Evolutionary conservation across 345 rosid species (phyloP).

Genomic region (Diplotaxis tenuifolia): DNA sequence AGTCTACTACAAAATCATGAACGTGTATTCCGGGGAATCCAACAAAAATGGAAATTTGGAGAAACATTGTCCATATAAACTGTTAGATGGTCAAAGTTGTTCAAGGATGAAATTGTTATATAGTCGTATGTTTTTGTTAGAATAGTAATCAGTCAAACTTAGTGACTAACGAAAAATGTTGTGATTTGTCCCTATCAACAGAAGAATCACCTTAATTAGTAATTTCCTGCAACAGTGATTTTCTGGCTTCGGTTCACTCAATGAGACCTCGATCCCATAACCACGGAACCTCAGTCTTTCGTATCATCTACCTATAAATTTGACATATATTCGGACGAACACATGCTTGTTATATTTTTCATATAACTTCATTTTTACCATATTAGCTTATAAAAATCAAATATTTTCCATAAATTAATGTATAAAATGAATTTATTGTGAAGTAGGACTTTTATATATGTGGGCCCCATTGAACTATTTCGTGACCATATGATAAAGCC

Average conservation of each 20-base stretch:
- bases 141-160: conserved; percentile 26
- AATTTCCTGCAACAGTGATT: conserved; percentile 2
- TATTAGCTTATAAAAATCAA: neutral
- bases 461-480: neutral
- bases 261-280: neutral
- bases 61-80: conserved; percentile 11
- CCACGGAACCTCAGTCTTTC: neutral
- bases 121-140: conserved; percentile 20
- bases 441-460: neutral
- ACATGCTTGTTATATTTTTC: neutral
- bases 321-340: neutral
- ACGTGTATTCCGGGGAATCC: conserved; percentile 14
- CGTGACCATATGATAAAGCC: neutral
- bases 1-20: conserved; percentile 12
- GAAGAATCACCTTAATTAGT: neutral
- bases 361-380: neutral
- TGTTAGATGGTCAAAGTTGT: conserved; percentile 25
- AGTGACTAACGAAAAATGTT: conserved; percentile 5
- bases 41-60: conserved; percentile 2
- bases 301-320: neutral
- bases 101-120: neutral
- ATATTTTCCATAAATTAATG: neutral
- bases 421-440: neutral
- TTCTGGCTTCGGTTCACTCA: neutral
- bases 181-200: conserved; percentile 2